Percentiles rank a stretch among this genome's conserved stretches.
Conservation (phyloP, 345 rosid species). For the Cardamine resedifolia region DNA sequence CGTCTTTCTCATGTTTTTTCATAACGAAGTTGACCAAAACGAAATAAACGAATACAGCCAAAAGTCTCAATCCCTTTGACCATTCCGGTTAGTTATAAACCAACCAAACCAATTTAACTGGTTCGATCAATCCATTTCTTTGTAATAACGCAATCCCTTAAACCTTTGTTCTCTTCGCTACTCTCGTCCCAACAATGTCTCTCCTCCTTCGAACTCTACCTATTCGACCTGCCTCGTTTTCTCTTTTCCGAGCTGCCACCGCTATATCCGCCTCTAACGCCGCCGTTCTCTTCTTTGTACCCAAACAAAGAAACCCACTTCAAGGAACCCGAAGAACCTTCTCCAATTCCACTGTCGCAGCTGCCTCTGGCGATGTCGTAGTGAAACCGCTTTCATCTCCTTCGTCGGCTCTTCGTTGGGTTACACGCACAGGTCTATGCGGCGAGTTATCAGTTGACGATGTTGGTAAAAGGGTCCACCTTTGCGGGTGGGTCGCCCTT, state of each 20-base stretch:
- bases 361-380: slow-evolving; percentile 17
- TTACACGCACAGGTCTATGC: slow-evolving; percentile 61
- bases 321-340: slow-evolving; percentile 29
- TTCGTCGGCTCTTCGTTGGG: slow-evolving; percentile 60
- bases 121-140: not conserved
- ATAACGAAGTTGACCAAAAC: not conserved
- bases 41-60: not conserved
- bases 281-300: slow-evolving; percentile 15
- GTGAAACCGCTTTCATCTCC: slow-evolving; percentile 24
- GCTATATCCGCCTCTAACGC: slow-evolving; percentile 35
- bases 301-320: slow-evolving; percentile 26
- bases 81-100: slow-evolving; percentile 4
- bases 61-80: not conserved
- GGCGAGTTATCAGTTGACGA: slow-evolving; percentile 64
- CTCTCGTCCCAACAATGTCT: slow-evolving; percentile 41
- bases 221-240: slow-evolving; percentile 39
- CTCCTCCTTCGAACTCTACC: slow-evolving; percentile 42
- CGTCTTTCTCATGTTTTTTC: not conserved
- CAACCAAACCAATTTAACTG: slow-evolving; percentile 4
- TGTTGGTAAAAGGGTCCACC: slow-evolving; percentile 77
- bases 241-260: slow-evolving; percentile 32
- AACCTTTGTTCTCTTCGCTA: slow-evolving; percentile 1
- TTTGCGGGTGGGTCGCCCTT: slow-evolving; percentile 97
- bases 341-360: slow-evolving; percentile 34
- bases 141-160: slow-evolving; percentile 21